phyloP scores from a whole-genome alignment of 495 filamentous ascomycete species.

The Hyphodiscus hymeniophilus region DNA sequence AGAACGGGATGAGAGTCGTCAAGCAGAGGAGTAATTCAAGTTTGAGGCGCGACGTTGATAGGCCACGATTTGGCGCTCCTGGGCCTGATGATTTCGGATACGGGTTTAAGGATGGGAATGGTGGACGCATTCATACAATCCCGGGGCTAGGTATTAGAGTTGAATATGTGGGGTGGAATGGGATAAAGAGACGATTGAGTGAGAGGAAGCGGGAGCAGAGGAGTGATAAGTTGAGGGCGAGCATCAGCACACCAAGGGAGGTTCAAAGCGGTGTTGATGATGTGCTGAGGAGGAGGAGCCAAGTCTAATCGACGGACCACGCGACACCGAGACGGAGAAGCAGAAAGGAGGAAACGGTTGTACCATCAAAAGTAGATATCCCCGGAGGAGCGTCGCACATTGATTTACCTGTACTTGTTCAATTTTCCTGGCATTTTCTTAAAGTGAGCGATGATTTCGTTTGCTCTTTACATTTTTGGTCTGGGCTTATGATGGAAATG shows the following conservation, averaged over 20 bases:
- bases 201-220: slow-evolving; percentile 57
- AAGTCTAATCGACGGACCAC: background rate
- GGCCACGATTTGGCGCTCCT: slow-evolving; percentile 3
- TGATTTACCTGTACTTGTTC: background rate
- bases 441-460: background rate
- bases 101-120: slow-evolving; percentile 25
- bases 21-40: slow-evolving; percentile 27
- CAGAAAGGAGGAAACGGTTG: too few species aligned
- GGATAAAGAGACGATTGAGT: slow-evolving; percentile 35
- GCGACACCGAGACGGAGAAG: too few species aligned
- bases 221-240: slow-evolving; percentile 60
- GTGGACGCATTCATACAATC: slow-evolving; percentile 30
- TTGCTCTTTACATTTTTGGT: background rate
- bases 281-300: slow-evolving; percentile 28
- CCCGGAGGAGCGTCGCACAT: background rate
- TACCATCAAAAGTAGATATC: background rate
- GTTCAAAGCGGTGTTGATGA: slow-evolving; percentile 45
- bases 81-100: slow-evolving; percentile 13
- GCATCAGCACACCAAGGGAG: slow-evolving; percentile 48
- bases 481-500: background rate
- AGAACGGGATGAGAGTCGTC: slow-evolving; percentile 41
- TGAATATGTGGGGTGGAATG: slow-evolving; percentile 42
- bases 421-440: too few species aligned
- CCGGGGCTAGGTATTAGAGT: slow-evolving; percentile 40
- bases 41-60: slow-evolving; percentile 3